phyloP scores from a whole-genome alignment of 192 early-diverging fungal species.

The Geranomyces michiganensis region DNA sequence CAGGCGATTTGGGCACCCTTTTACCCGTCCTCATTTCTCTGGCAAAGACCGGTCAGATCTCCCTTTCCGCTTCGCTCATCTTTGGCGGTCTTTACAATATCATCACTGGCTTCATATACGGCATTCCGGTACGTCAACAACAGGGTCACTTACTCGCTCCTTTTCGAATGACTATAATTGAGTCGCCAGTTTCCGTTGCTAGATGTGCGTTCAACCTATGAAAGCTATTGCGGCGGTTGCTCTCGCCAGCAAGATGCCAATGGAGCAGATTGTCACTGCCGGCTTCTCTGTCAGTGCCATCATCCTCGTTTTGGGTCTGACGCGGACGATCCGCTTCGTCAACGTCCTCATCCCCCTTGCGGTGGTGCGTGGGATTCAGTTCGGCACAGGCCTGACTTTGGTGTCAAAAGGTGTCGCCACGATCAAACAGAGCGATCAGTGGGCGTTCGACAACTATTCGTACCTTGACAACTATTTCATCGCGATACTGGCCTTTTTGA shows the following conservation, averaged over 20 bases:
- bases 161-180: too few species aligned
- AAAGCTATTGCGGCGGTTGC: conserved; percentile 86
- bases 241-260: conserved; percentile 67
- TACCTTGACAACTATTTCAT: conserved; percentile 80
- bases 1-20: conserved; percentile 79
- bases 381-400: conserved; percentile 75
- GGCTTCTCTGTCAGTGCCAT: conserved; percentile 70
- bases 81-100: conserved; percentile 92
- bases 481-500: conserved; percentile 68
- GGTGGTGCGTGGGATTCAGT: conserved; percentile 77
- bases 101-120: conserved; percentile 55
- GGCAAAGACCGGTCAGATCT: conserved; percentile 70
- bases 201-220: conserved; percentile 92
- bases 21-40: conserved; percentile 87
- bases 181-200: too few species aligned
- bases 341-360: conserved; percentile 70
- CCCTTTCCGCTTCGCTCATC: conserved; percentile 76
- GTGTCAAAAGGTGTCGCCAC: conserved; percentile 67
- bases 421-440: conserved; percentile 49
- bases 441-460: conserved; percentile 55
- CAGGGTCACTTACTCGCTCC: too few species aligned
- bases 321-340: conserved; percentile 69
- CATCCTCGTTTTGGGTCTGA: conserved; percentile 68
- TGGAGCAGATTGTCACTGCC: conserved; percentile 72
- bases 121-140: conserved; percentile 14